Base-by-base conservation (phyloP, 495 filamentous ascomycete genomes). In the Margaritispora aquatica region DNA sequence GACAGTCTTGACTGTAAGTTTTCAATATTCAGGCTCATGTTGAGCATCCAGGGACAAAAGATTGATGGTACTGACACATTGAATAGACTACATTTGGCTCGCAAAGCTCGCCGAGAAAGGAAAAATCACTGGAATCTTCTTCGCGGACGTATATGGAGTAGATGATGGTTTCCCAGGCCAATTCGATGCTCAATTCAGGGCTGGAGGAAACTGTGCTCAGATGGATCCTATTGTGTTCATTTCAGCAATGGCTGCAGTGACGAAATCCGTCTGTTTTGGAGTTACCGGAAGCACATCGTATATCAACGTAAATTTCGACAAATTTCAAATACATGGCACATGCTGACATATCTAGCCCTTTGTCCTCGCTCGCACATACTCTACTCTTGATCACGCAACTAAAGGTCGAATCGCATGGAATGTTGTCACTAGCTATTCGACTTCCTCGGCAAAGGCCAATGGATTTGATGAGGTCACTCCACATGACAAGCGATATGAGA, bases 311-410 rank as follows among this genome's bases (percentile, higher is more conserved):
- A 24, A 9, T 29, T 20, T 9, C 1, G 38, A 2, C 19, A 17
- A 3, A 24, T 26, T 1, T 20, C 15, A 15, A 20, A 48, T 1
- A 47, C 8, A n/a, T 5, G 2, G 17, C 7, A 19, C 27, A 10
- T 21, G 11, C 19, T 49, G 26, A 17, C 21, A 53, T 80, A 5
- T 83, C 55, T 75, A 75, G 9, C 82, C 83, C 2, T 86, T 78
- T 60, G 68, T 81, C 5, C 72, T 85, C 0, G 83, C 83, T 2
- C 79, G 80, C 59, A 74, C 80, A 17, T 83, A 83, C 51, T 85
- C 83, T 0, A 85, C 82, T 0, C 63, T 87, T n/a, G 83, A 86
- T 55, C 83, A 87, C 63, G 70, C 84, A 20, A 85, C 81, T 0
- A 71, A 78, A 0, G 84, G 82, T 0, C 73, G 83, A 2, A 67